phyloP scores from a whole-genome alignment of 768 basidiomycete species.

The Sistotremastrum suecicum region DNA sequence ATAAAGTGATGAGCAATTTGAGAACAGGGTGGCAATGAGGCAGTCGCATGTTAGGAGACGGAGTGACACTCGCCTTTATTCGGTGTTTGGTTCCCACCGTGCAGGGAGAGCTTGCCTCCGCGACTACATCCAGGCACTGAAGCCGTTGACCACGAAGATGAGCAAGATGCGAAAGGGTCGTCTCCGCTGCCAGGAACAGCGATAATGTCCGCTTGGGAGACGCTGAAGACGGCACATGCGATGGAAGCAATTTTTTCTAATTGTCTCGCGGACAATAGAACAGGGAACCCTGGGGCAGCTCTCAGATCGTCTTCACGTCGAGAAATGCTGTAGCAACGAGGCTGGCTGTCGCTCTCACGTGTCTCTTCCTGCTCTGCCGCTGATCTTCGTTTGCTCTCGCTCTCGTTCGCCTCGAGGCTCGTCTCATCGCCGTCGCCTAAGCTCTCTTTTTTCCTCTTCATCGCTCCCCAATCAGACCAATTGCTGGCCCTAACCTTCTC shows the following conservation, averaged over 20 bases:
- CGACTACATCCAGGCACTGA: no score
- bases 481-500: no score
- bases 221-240: no score
- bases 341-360: not conserved
- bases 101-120: no score
- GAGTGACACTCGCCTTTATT: not conserved
- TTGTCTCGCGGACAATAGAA: no score
- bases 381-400: conserved; percentile 7
- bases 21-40: not conserved
- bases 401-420: conserved; percentile 13
- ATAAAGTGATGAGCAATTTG: not conserved
- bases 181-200: no score
- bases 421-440: not conserved
- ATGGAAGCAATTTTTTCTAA: no score
- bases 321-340: not conserved
- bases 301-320: no score
- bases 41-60: not conserved
- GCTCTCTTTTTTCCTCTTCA: not conserved
- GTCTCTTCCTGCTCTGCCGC: not conserved
- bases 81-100: not conserved
- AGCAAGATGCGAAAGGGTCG: no score
- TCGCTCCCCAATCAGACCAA: not conserved
- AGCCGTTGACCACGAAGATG: no score
- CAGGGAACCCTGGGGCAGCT: no score
- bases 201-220: no score